Evolutionary conservation across 129 eudicot genomes (phyloP).

Genomic region (Ambrosia artemisiifolia): DNA sequence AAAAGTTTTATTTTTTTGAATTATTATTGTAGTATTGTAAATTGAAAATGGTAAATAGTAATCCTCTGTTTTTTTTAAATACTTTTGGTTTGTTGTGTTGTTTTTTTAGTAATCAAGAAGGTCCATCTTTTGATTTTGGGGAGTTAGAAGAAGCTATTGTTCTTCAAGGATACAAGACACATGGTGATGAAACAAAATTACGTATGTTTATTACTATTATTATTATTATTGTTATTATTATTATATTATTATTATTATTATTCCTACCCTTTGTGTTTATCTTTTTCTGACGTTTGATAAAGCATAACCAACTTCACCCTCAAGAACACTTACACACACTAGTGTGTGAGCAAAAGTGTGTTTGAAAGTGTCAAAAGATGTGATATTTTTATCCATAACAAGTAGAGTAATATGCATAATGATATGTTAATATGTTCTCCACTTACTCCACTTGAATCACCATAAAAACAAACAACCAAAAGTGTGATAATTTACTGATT

Average conservation of each 20-base stretch:
- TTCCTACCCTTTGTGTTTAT: no score
- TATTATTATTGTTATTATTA: no score
- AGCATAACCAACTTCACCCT: conserved; percentile 11
- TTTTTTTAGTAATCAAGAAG: conserved; percentile 66
- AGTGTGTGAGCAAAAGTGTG: conserved; percentile 16
- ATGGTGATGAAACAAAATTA: conserved; percentile 68
- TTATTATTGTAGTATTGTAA: background rate
- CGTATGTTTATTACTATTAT: conserved; percentile 37
- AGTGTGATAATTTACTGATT: conserved; percentile 19
- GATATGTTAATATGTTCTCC: conserved; percentile 1
- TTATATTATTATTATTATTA: no score
- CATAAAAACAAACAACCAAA: conserved; percentile 34
- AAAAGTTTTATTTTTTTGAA: background rate
- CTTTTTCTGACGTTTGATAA: conserved; percentile 1
- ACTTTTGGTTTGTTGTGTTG: conserved; percentile 8
- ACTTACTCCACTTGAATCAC: conserved; percentile 58
- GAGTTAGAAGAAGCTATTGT: conserved; percentile 94
- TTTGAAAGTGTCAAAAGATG: conserved; percentile 60
- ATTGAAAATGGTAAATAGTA: no score
- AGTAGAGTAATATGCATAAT: conserved; percentile 34
- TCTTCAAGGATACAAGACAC: conserved; percentile 76
- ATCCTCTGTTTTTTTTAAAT: conserved; percentile 31
- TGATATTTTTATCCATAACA: background rate
- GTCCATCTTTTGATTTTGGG: conserved; percentile 83
- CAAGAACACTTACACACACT: conserved; percentile 4